Conservation (phyloP, 2,329 filamentous ascomycete genomes). For the Ceratocystiopsis minuta region DNA sequence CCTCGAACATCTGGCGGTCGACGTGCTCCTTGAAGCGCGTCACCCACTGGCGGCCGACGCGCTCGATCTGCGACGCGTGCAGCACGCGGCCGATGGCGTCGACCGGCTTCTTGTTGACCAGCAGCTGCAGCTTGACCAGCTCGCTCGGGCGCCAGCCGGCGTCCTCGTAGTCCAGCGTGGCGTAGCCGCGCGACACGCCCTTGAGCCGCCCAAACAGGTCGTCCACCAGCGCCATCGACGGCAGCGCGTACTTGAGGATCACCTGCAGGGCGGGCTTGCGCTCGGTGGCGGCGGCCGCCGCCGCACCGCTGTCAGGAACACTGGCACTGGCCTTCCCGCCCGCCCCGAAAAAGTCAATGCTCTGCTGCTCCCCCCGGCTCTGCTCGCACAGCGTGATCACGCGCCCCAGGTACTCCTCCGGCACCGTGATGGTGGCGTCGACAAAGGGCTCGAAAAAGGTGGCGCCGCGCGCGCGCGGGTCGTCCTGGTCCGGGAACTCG, state of each 20-base stretch:
- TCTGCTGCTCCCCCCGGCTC: constrained; percentile 73
- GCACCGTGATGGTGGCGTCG: constrained; percentile 68
- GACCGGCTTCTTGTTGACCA: constrained; percentile 85
- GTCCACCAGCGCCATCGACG: constrained; percentile 77
- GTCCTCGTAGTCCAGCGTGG: constrained; percentile 91
- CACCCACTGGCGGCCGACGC: constrained; percentile 75
- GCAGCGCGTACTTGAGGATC: constrained; percentile 82
- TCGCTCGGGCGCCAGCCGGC: constrained; percentile 67
- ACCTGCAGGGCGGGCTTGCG: constrained; percentile 48
- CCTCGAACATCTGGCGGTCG: constrained; percentile 83
- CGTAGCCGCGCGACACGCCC: constrained; percentile 71
- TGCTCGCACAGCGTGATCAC: constrained; percentile 89
- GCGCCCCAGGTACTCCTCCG: constrained; percentile 82
- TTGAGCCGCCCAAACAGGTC: constrained; percentile 97
- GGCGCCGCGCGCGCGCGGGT: constrained; percentile 25
- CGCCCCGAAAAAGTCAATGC: constrained; percentile 66
- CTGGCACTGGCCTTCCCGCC: too few species aligned
- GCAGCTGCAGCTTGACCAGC: constrained; percentile 74
- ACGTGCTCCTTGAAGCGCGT: constrained; percentile 95
- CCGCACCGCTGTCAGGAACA: too few species aligned
- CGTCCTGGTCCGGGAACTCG: constrained; percentile 58
- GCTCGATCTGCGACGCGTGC: constrained; percentile 62
- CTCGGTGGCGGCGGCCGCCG: background rate
- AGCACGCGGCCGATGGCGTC: constrained; percentile 88
- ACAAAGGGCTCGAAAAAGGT: constrained; percentile 47